A percentile compares a stretch with the other conserved stretches of the same genome.
Evolutionary conservation across 768 basidiomycete genomes (phyloP).

Genomic region (Myochromella boudieri): DNA sequence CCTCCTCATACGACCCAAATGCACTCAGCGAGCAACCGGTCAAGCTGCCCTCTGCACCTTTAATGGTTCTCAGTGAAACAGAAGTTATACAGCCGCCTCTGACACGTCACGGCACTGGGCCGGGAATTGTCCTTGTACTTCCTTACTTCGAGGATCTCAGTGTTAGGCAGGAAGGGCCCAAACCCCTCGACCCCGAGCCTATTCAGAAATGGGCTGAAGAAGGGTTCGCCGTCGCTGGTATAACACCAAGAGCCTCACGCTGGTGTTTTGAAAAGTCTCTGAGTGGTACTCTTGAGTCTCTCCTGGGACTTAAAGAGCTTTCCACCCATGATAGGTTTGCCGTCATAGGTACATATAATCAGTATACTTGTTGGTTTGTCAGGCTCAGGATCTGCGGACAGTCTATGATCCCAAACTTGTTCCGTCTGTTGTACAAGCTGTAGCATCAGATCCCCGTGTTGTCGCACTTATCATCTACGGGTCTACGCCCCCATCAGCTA

Average conservation of each 20-base stretch:
- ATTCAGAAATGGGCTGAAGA: constrained; percentile 55
- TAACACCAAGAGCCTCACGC: constrained; percentile 23
- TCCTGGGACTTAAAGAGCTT: constrained; percentile 35
- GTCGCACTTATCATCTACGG: constrained; percentile 40
- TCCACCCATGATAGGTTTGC: constrained; percentile 45
- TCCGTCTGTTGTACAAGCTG: constrained; percentile 24
- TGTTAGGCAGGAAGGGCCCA: constrained; percentile 18
- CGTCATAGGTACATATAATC: constrained; percentile 33
- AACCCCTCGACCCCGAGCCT: constrained; percentile 47
- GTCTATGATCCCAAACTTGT: constrained; percentile 35
- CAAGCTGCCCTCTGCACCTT: constrained; percentile 41
- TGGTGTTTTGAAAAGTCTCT: constrained; percentile 28
- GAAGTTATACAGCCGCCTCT: constrained; percentile 46
- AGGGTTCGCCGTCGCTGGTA: constrained; percentile 46
- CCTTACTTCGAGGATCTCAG: constrained; percentile 28
- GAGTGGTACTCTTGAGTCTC: constrained; percentile 30
- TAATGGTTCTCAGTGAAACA: constrained; percentile 26
- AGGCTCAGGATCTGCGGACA: constrained; percentile 8
- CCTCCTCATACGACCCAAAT: constrained; percentile 35
- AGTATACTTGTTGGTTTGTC: background rate
- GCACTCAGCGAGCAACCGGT: constrained; percentile 40
- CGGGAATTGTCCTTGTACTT: constrained; percentile 45
- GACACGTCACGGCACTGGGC: constrained; percentile 47
- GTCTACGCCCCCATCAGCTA: constrained; percentile 19
- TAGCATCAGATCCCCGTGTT: constrained; percentile 30